Evolutionary conservation across 2,329 filamentous ascomycete species (phyloP).

Genomic region (Fonsecaea multimorphosa): DNA sequence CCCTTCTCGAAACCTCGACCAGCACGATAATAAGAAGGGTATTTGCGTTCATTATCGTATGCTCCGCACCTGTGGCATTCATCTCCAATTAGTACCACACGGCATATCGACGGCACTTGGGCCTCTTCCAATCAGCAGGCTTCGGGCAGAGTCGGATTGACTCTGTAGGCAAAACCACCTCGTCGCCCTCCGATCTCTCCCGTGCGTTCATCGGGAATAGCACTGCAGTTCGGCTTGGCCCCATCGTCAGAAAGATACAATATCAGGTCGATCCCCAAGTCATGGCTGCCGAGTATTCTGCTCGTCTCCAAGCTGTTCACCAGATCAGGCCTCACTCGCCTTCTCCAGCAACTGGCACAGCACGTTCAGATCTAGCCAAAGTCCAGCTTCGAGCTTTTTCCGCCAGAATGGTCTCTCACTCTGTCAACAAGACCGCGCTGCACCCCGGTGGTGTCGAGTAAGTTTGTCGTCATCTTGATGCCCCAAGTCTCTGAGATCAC

Average conservation of each 20-base stretch:
- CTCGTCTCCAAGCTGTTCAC: constrained; percentile 34
- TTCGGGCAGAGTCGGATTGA: constrained; percentile 33
- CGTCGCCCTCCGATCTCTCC: constrained; percentile 33
- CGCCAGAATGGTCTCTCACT: constrained; percentile 56
- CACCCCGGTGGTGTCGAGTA: constrained; percentile 91
- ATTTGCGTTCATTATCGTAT: constrained; percentile 30
- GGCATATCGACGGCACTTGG: constrained; percentile 25
- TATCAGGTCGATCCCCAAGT: constrained; percentile 26
- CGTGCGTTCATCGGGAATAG: constrained; percentile 31
- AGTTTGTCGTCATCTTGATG: constrained; percentile 45
- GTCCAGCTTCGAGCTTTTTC: constrained; percentile 34
- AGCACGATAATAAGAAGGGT: constrained; percentile 29
- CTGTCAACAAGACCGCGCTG: constrained; percentile 88
- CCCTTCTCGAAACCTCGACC: background rate
- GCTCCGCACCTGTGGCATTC: constrained; percentile 31
- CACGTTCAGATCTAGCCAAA: constrained; percentile 38
- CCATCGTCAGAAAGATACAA: constrained; percentile 33
- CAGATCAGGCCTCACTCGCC: constrained; percentile 38
- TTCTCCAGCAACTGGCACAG: constrained; percentile 35
- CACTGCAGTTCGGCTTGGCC: constrained; percentile 33
- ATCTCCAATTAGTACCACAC: constrained; percentile 34
- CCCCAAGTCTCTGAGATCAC: constrained; percentile 24
- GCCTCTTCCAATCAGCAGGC: constrained; percentile 31
- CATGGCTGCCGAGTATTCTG: constrained; percentile 37
- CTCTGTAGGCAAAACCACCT: constrained; percentile 20